A percentile compares a stretch with the other conserved stretches of the same genome.
phyloP scores from a whole-genome alignment of 2,329 filamentous ascomycete species.

The Stagonosporopsis cucurbitacearum region DNA sequence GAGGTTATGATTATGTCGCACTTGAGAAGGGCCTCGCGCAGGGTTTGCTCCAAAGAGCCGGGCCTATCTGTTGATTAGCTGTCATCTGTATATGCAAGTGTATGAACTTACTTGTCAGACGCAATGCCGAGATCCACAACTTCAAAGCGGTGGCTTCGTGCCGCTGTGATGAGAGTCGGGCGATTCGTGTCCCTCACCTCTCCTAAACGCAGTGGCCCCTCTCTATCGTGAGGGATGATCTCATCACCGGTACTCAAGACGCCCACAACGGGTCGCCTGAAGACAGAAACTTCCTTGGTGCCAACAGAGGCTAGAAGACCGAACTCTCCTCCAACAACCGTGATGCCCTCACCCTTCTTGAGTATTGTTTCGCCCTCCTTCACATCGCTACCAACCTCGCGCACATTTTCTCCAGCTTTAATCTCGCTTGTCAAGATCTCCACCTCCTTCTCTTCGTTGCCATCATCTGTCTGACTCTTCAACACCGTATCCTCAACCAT shows the following conservation, averaged over 20 bases:
- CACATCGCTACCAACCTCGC: conserved; percentile 90
- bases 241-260: conserved; percentile 95
- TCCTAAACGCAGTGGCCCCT: conserved; percentile 70
- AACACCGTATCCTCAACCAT: conserved; percentile 96
- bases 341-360: conserved; percentile 79
- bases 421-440: conserved; percentile 83
- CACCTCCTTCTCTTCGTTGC: conserved; percentile 82
- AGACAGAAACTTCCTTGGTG: conserved; percentile 72
- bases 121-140: conserved; percentile 87
- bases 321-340: conserved; percentile 86
- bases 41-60: conserved; percentile 74
- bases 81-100: conserved; percentile 15
- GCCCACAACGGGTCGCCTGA: conserved; percentile 78
- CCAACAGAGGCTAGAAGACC: conserved; percentile 89
- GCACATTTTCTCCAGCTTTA: conserved; percentile 81
- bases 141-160: conserved; percentile 75
- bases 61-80: conserved; percentile 54
- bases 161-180: conserved; percentile 81
- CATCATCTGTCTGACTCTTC: conserved; percentile 76
- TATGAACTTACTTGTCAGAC: conserved; percentile 63
- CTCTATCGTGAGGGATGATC: conserved; percentile 75
- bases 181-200: conserved; percentile 95
- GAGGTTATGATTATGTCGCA: conserved; percentile 89
- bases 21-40: conserved; percentile 75
- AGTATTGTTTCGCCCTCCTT: conserved; percentile 72